Evolutionary conservation across 208 protist species (phyloP), one percentile per base, ranked within the genome.

Genomic region (Wallacemonas sp.): DNA sequence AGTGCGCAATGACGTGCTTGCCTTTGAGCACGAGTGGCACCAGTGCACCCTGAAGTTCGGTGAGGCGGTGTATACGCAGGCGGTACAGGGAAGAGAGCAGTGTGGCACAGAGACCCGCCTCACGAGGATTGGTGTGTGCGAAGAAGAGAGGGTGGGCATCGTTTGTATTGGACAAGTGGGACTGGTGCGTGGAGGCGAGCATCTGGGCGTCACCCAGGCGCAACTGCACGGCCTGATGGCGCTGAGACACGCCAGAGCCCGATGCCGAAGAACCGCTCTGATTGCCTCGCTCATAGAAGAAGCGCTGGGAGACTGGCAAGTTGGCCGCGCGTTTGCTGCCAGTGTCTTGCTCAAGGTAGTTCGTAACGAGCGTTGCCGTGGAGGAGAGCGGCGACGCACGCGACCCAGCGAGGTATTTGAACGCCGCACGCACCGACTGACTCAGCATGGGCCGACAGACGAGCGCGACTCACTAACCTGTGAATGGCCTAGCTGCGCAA

Each of bases 1-100:
- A 76, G 68, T 96, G 90, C 24, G 90, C 90, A 58, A 96, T 93
- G 55, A 96, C 79, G 71, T 96, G 90, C 63, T 90, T 91, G 33
- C 90, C 90, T 57, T 91, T 91, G 9, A 96, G 71, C 29, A 96
- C 46, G 19, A 92, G 76, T 33, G 90, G 90, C 33, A 96, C 74
- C n/a, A 96, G 72, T 6, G 90, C 90, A 1, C 90, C 90, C 50
- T 96, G 90, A 54, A 96, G 71, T 63, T 91, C 85, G 15, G 90
- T 96, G 13, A 96, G 77, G 8, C 75, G 79, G 33, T 42, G 53
- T 62, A 96, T 96, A 21, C 72, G 63, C 30, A 96, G 69, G n/a
- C 78, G 71, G 37, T 85, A 72, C 32, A 96, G 68, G 15, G 85
- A 77, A 24, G 83, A 24, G 38, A 91, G 79, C 10, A 96, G 83